Evolutionary conservation across 1,284 basidiomycete species (phyloP).

Genomic region (Tylopilus orsonianus): DNA sequence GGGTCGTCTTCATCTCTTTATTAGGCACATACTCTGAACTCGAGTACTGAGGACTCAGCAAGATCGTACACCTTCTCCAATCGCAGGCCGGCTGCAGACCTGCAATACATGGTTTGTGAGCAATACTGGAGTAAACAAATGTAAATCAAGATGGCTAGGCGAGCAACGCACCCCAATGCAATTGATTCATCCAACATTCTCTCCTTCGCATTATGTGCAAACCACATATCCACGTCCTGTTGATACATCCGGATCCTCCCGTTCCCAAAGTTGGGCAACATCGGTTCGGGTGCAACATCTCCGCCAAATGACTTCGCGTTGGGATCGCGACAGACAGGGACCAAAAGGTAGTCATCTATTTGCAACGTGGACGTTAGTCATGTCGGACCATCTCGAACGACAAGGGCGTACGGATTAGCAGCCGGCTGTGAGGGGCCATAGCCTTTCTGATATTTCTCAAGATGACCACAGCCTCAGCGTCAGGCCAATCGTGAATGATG

Average conservation of each 20-base stretch:
- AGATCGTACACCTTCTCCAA: slow-evolving; percentile 29
- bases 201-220: slow-evolving; percentile 27
- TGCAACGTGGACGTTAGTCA: neutral
- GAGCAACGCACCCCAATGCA: slow-evolving; percentile 18
- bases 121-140: neutral
- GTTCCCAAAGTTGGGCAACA: slow-evolving; percentile 33
- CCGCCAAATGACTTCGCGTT: slow-evolving; percentile 8
- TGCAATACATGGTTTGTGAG: slow-evolving; percentile 3
- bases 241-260: slow-evolving; percentile 27
- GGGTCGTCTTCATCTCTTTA: neutral
- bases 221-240: slow-evolving; percentile 33
- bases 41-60: slow-evolving; percentile 25
- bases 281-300: slow-evolving; percentile 29
- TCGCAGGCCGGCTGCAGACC: slow-evolving; percentile 20
- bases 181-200: slow-evolving; percentile 22
- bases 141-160: neutral
- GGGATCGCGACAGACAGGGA: slow-evolving; percentile 6
- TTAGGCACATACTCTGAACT: slow-evolving; percentile 23
- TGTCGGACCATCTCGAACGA: neutral
- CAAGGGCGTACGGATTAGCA: slow-evolving; percentile 27
- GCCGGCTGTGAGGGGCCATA: slow-evolving; percentile 26
- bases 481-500: slow-evolving; percentile 30
- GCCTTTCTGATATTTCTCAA: slow-evolving; percentile 20
- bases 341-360: slow-evolving; percentile 25
- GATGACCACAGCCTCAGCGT: slow-evolving; percentile 22